Percentiles rank a stretch among this genome's conserved stretches.
Evolutionary conservation across 2,329 filamentous ascomycete species (phyloP).

Genomic region (Coniosporium tulheliwenetii): DNA sequence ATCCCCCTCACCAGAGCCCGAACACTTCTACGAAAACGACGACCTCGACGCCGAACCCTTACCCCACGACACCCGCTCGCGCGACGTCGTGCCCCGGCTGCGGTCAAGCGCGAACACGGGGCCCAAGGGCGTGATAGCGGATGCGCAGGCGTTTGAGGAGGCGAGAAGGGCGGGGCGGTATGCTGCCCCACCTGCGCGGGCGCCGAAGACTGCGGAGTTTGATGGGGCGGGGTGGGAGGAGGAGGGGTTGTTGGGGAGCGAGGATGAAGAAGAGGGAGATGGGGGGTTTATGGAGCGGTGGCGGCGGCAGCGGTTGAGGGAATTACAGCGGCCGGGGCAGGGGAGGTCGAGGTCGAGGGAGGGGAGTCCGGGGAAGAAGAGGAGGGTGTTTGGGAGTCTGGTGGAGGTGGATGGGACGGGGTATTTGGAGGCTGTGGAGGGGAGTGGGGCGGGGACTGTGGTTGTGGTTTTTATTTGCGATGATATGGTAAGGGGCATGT

Average conservation of each 20-base stretch:
- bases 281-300: constrained; percentile 72
- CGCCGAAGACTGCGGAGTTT: constrained; percentile 12
- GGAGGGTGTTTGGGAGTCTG: constrained; percentile 62
- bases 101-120: constrained; percentile 58
- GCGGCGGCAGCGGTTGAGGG: constrained; percentile 63
- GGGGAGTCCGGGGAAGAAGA: constrained; percentile 32
- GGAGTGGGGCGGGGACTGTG: constrained; percentile 61
- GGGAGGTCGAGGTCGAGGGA: constrained; percentile 24
- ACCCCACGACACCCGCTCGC: constrained; percentile 9
- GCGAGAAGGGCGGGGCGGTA: constrained; percentile 23
- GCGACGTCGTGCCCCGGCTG: constrained; percentile 33
- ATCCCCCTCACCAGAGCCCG: constrained; percentile 15
- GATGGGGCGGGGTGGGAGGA: constrained; percentile 4
- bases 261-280: constrained; percentile 50
- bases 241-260: constrained; percentile 9
- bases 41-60: constrained; percentile 13
- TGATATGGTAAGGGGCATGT: constrained; percentile 47
- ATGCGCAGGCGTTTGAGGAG: constrained; percentile 61
- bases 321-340: constrained; percentile 51
- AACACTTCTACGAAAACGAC: constrained; percentile 26
- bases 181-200: constrained; percentile 13
- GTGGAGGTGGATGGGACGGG: constrained; percentile 78
- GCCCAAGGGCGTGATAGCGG: constrained; percentile 76
- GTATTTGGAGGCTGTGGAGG: constrained; percentile 93
- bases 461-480: constrained; percentile 94